These are phyloP conservation scores for Aspergillus bertholletiae DNA, from an alignment of 495 filamentous ascomycete species.

Conservation along the genomic window DNA sequence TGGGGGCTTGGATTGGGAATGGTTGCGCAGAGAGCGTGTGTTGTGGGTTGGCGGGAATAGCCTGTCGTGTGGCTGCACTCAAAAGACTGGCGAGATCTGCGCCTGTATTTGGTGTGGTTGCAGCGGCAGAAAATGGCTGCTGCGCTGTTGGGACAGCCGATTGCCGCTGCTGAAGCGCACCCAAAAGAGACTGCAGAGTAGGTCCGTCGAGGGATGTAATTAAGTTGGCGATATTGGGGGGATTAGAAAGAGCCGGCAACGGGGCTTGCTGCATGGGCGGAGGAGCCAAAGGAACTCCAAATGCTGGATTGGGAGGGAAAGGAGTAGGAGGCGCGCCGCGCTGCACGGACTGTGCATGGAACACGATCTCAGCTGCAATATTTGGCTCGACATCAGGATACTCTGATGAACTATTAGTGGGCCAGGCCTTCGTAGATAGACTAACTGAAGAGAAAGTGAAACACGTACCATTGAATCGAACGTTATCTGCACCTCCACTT, in stretches of 20 bases:
- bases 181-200: conserved; percentile 69
- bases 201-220: conserved; percentile 64
- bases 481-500: conserved; percentile 61
- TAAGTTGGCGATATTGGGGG: conserved; percentile 42
- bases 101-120: conserved; percentile 29
- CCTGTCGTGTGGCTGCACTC: conserved; percentile 42
- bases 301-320: conserved; percentile 41
- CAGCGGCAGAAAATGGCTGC: conserved; percentile 29
- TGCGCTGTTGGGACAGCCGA: conserved; percentile 39
- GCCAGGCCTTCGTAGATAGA: background rate
- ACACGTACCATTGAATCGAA: conserved; percentile 67
- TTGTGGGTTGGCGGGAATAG: conserved; percentile 30
- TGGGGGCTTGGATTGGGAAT: conserved; percentile 30
- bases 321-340: conserved; percentile 40
- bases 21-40: conserved; percentile 32
- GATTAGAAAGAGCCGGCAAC: conserved; percentile 30
- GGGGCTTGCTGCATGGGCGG: conserved; percentile 31
- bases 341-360: conserved; percentile 66
- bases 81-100: conserved; percentile 62
- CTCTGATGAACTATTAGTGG: conserved; percentile 40
- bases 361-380: conserved; percentile 74
- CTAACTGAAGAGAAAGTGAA: background rate
- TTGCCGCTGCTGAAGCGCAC: conserved; percentile 49
- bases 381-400: conserved; percentile 77
- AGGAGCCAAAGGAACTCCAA: conserved; percentile 38